These are phyloP conservation scores for Verbascum thapsus DNA, from an alignment of 257 asterid genomes.

Conservation along the genomic window DNA sequence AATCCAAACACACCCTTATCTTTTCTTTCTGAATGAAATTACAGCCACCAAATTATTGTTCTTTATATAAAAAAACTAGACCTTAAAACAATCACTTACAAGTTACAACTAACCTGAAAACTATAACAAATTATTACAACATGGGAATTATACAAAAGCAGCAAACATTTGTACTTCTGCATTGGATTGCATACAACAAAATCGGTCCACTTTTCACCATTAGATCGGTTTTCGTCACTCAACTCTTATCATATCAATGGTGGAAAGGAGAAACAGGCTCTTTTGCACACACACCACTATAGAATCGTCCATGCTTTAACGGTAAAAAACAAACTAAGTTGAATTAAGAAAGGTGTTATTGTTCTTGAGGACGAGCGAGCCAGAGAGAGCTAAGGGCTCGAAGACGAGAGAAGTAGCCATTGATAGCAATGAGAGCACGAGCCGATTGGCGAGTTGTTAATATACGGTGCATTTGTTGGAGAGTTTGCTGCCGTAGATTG, in stretches of 20 bases:
- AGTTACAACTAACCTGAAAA: conserved; percentile 18
- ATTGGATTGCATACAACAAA: too few species aligned
- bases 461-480: conserved; percentile 91
- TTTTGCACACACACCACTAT: too few species aligned
- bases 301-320: conserved; percentile 23
- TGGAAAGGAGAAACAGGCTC: too few species aligned
- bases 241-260: too few species aligned
- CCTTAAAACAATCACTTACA: too few species aligned
- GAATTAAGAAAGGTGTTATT: conserved; percentile 30
- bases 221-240: too few species aligned
- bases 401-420: conserved; percentile 85
- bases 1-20: too few species aligned
- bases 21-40: neutral
- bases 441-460: conserved; percentile 91
- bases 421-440: conserved; percentile 89
- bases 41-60: conserved; percentile 29
- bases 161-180: too few species aligned
- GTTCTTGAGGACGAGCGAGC: conserved; percentile 92
- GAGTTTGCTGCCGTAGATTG: conserved; percentile 83
- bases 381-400: conserved; percentile 93
- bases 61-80: neutral
- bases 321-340: conserved; percentile 31
- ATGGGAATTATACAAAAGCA: conserved; percentile 14
- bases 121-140: conserved; percentile 35
- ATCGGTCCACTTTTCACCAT: too few species aligned